phyloP scores from a whole-genome alignment of 805 yeast genomes.

The Nakazawaea sp. region DNA sequence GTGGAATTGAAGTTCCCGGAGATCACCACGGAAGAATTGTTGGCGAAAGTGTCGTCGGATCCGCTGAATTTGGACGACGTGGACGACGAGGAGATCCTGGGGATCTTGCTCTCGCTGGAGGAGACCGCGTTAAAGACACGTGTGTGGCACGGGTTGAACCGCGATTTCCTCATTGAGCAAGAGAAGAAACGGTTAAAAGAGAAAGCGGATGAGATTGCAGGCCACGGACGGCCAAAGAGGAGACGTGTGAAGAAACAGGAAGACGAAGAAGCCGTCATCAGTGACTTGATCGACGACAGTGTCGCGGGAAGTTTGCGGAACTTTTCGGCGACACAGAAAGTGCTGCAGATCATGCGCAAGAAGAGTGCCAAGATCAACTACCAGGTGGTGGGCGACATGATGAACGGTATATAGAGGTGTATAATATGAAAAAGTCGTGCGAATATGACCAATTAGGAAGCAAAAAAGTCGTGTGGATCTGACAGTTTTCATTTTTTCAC shows the following conservation, averaged over 20 bases:
- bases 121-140: constrained; percentile 72
- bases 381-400: constrained; percentile 60
- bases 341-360: constrained; percentile 64
- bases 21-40: constrained; percentile 38
- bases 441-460: too few species aligned
- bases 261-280: constrained; percentile 5
- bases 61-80: constrained; percentile 64
- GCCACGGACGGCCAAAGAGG: constrained; percentile 55
- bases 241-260: constrained; percentile 23
- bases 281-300: constrained; percentile 19
- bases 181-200: constrained; percentile 76
- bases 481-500: neutral
- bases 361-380: constrained; percentile 90
- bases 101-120: constrained; percentile 54
- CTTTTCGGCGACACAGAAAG: constrained; percentile 2
- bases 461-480: neutral
- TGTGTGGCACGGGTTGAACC: constrained; percentile 86
- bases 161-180: constrained; percentile 78
- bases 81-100: constrained; percentile 75
- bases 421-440: neutral
- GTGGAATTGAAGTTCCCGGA: constrained; percentile 7
- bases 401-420: constrained; percentile 14
- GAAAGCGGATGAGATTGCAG: constrained; percentile 84
- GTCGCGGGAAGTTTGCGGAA: constrained; percentile 29
- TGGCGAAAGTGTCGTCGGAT: constrained; percentile 49